Evolutionary conservation across 129 eudicot genomes (phyloP).

Genomic region (Solidago caesia): DNA sequence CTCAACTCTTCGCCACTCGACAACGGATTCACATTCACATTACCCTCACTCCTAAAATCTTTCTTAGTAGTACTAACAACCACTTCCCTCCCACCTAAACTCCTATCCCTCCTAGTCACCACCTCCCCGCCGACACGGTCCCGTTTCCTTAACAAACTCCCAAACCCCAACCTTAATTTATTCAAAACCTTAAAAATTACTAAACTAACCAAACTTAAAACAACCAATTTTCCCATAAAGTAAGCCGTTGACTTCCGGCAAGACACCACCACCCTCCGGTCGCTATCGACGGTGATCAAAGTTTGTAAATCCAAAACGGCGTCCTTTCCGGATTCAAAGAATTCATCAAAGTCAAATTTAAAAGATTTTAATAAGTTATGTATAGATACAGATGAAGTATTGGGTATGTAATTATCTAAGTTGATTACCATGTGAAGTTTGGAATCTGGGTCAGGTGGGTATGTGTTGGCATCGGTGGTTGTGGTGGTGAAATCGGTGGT

Average conservation of each 20-base stretch:
- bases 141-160: constrained; percentile 24
- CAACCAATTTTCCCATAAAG: constrained; percentile 38
- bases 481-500: constrained; percentile 32
- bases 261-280: constrained; percentile 46
- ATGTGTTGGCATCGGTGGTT: constrained; percentile 16
- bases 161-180: constrained; percentile 43
- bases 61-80: constrained; percentile 57
- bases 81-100: constrained; percentile 83
- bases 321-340: constrained; percentile 46
- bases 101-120: constrained; percentile 70
- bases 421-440: constrained; percentile 54
- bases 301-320: constrained; percentile 58
- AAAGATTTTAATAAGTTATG: constrained; percentile 21
- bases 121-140: constrained; percentile 28
- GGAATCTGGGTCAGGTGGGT: constrained; percentile 32
- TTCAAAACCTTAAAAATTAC: constrained; percentile 48
- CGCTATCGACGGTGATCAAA: constrained; percentile 37
- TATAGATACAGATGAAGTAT: constrained; percentile 32
- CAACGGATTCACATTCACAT: constrained; percentile 29
- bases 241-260: constrained; percentile 58
- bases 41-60: constrained; percentile 23
- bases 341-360: constrained; percentile 39
- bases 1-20: constrained; percentile 29
- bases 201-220: constrained; percentile 38
- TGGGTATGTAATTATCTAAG: constrained; percentile 37